These are phyloP conservation scores for Hymenoscyphus infarciens DNA, from an alignment of 2,329 filamentous ascomycete species.

Conservation along the genomic window DNA sequence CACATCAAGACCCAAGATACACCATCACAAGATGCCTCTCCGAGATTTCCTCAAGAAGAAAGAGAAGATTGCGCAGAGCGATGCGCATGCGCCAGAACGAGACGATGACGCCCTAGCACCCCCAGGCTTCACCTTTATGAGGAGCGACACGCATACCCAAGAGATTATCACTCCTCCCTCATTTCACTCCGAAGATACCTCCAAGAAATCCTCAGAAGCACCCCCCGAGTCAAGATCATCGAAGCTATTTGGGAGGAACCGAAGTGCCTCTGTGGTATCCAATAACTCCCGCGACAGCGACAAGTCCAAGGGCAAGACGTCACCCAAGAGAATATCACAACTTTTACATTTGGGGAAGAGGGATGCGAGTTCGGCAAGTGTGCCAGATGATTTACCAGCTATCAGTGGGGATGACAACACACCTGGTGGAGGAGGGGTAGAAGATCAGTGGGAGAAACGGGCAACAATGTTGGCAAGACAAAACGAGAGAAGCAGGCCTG, in stretches of 20 bases:
- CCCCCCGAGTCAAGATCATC: constrained; percentile 31
- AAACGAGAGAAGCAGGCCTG: constrained; percentile 47
- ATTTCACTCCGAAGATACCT: constrained; percentile 40
- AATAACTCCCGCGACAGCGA: constrained; percentile 22
- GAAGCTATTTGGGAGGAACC: constrained; percentile 36
- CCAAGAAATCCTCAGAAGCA: constrained; percentile 13
- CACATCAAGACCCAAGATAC: neutral
- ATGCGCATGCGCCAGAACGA: constrained; percentile 31
- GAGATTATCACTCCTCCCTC: constrained; percentile 73
- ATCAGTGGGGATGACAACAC: constrained; percentile 53
- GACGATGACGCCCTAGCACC: constrained; percentile 23
- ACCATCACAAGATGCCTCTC: constrained; percentile 49
- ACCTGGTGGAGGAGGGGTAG: constrained; percentile 44
- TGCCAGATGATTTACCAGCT: constrained; percentile 76
- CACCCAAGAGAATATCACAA: constrained; percentile 55
- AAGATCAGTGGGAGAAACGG: constrained; percentile 86
- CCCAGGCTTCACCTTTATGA: constrained; percentile 77
- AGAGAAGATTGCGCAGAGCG: constrained; percentile 46
- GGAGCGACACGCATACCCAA: constrained; percentile 78
- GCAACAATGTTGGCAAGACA: constrained; percentile 81
- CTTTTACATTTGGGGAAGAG: constrained; percentile 63
- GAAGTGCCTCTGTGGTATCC: constrained; percentile 42
- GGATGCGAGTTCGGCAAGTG: constrained; percentile 63
- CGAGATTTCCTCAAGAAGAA: constrained; percentile 62
- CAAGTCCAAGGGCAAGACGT: constrained; percentile 14